Base-by-base conservation (phyloP, 2,329 filamentous ascomycete species). In the Zarea fungicola region DNA sequence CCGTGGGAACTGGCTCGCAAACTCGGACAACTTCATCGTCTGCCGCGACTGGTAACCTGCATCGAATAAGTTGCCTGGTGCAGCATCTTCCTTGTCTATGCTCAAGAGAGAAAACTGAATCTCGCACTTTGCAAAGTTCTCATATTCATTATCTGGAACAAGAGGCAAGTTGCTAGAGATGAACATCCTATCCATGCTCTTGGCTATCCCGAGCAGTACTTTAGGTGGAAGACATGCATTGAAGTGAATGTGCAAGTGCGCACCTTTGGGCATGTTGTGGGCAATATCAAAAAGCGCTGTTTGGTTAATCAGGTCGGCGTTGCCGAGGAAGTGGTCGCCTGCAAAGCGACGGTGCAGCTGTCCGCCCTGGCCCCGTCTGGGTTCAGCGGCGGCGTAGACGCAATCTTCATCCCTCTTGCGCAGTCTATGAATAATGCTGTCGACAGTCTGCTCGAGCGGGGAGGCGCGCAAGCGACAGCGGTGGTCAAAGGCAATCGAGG, bases 171-270 rank as follows among this genome's bases (percentile, higher is more conserved):
- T 54, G 65, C 83, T 87, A 50, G 77, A 80, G 56, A 89, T 83
- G 59, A 81, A 87, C 83, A 90, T 88, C 55, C 76, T 77, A 1
- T 75, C 59, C 71, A 83, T 80, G 5, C 53, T 70, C 69, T 71
- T 77, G 55, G 70, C 78, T 55, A 71, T 70, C 21, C 69, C 65
- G 11, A 89, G 70, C 18, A 89, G 69, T 5, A 81, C 73, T 2
- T 70, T 62, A 9, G 85, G 83, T 13, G 73, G 69, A 5, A 89
- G 69, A 52, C 85, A 87, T n/a, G 85, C 77, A 61, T 89, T 90
- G 71, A 87, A 89, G 63, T 90, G 86, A 21, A 89, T 77, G 62
- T 90, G 86, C 21, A 89, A 70, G 60, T 89, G 83, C 1, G 77
- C 77, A 3, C 85, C 86, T 63, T 90, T 90, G 35, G 86, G 86